Evolutionary conservation across 2,329 filamentous ascomycete genomes (phyloP).

Genomic region (Penicillium sp.): DNA sequence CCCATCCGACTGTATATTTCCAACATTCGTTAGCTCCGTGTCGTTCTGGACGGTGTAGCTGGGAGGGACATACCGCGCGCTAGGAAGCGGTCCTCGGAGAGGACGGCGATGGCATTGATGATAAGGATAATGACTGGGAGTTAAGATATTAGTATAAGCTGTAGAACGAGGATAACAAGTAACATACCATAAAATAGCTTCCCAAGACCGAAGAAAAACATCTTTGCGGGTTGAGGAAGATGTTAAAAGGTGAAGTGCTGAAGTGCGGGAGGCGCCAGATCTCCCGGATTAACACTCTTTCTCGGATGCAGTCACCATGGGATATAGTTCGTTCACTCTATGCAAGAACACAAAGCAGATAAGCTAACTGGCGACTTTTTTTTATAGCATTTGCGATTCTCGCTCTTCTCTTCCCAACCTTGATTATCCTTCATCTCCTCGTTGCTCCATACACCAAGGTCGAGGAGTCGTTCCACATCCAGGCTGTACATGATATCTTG

Average conservation of each 20-base stretch:
- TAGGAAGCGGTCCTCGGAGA: slow-evolving; percentile 93
- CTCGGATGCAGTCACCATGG: slow-evolving; percentile 23
- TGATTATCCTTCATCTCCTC: slow-evolving; percentile 67
- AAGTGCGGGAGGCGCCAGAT: slow-evolving; percentile 32
- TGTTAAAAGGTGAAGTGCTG: slow-evolving; percentile 26
- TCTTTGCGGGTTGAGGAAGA: slow-evolving; percentile 35
- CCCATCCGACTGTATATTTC: slow-evolving; percentile 71
- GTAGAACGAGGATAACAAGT: not conserved
- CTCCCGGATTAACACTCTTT: slow-evolving; percentile 24
- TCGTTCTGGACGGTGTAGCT: not conserved
- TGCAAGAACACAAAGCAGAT: not conserved
- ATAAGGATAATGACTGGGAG: slow-evolving; percentile 72
- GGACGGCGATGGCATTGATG: slow-evolving; percentile 88
- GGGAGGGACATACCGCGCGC: slow-evolving; percentile 60
- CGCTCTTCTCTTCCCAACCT: slow-evolving; percentile 57
- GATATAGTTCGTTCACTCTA: slow-evolving; percentile 20
- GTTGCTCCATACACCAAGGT: slow-evolving; percentile 91
- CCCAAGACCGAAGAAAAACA: slow-evolving; percentile 69
- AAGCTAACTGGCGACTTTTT: not conserved
- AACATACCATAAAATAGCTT: slow-evolving; percentile 70
- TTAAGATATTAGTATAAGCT: slow-evolving; percentile 2
- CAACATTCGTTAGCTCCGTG: slow-evolving; percentile 9
- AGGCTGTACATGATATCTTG: slow-evolving; percentile 87
- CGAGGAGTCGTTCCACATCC: slow-evolving; percentile 97
- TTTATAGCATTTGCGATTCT: slow-evolving; percentile 44